A percentile compares a stretch with the other conserved stretches of the same genome.
phyloP scores from a whole-genome alignment of 306 rosid species.

The Rosa persica region DNA sequence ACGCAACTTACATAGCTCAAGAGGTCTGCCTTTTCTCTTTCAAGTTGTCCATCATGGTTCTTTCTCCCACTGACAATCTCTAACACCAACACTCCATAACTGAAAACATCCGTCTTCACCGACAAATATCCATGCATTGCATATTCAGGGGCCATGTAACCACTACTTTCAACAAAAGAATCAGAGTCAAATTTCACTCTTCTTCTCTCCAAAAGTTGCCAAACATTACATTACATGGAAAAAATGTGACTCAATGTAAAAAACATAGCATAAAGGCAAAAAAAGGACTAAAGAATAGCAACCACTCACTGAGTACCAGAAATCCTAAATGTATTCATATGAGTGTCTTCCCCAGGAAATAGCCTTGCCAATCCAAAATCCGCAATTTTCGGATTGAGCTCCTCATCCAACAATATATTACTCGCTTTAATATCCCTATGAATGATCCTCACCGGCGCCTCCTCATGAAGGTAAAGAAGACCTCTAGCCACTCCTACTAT shows the following conservation, averaged over 20 bases:
- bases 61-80: slow-evolving; percentile 88
- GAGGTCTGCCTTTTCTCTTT: slow-evolving; percentile 66
- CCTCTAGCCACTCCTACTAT: slow-evolving; percentile 69
- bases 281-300: slow-evolving; percentile 18
- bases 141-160: slow-evolving; percentile 95
- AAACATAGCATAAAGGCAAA: slow-evolving; percentile 10
- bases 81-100: slow-evolving; percentile 73
- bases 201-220: not conserved
- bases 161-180: slow-evolving; percentile 48
- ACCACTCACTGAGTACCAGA: slow-evolving; percentile 89
- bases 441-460: slow-evolving; percentile 80
- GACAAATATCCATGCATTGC: slow-evolving; percentile 83
- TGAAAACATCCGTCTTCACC: slow-evolving; percentile 85
- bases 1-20: slow-evolving; percentile 64
- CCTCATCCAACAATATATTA: slow-evolving; percentile 73
- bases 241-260: not conserved
- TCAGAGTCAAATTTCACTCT: not conserved
- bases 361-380: slow-evolving; percentile 91
- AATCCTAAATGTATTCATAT: slow-evolving; percentile 73
- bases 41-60: slow-evolving; percentile 49
- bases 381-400: slow-evolving; percentile 76
- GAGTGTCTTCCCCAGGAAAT: slow-evolving; percentile 93
- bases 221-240: slow-evolving; percentile 1
- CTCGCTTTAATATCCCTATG: slow-evolving; percentile 94
- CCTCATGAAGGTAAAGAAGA: slow-evolving; percentile 84